Percentiles rank a stretch among this genome's conserved stretches.
Evolutionary conservation across 345 rosid species (phyloP).

Genomic region (Angophora floribunda): DNA sequence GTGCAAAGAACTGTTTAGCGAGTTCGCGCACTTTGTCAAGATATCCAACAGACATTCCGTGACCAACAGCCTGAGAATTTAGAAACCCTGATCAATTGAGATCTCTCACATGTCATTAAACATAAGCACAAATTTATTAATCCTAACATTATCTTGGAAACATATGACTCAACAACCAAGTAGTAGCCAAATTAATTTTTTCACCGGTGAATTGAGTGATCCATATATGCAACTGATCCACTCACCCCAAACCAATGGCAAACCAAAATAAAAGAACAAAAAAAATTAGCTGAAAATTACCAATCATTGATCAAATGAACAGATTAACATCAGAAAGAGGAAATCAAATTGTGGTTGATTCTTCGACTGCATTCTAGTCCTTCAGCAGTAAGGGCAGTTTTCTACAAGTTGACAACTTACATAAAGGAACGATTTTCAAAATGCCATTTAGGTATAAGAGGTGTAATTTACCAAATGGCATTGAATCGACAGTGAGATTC

Average conservation of each 20-base stretch:
- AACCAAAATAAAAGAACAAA: not conserved
- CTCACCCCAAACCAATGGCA: not conserved
- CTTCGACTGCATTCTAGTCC: not conserved
- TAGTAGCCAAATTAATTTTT: not conserved
- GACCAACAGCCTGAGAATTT: conserved; percentile 21
- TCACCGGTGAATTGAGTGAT: not conserved
- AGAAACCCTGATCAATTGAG: not conserved
- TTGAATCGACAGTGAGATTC: not conserved
- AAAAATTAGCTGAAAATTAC: not conserved
- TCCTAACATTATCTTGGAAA: not conserved
- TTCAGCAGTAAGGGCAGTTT: not conserved
- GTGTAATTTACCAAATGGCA: not conserved
- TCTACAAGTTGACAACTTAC: not conserved
- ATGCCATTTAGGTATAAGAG: not conserved
- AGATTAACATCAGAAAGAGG: not conserved
- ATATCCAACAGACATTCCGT: conserved; percentile 32
- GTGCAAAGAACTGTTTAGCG: conserved; percentile 23
- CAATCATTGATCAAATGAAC: not conserved
- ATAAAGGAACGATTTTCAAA: not conserved
- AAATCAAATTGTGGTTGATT: not conserved
- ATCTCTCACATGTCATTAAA: not conserved
- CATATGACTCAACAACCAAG: not conserved
- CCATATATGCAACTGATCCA: not conserved
- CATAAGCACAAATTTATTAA: not conserved
- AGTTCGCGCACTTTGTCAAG: conserved; percentile 25